A percentile compares a stretch with the other conserved stretches of the same genome.
phyloP scores from a whole-genome alignment of 768 basidiomycete species.

The Tulasnella calospora region DNA sequence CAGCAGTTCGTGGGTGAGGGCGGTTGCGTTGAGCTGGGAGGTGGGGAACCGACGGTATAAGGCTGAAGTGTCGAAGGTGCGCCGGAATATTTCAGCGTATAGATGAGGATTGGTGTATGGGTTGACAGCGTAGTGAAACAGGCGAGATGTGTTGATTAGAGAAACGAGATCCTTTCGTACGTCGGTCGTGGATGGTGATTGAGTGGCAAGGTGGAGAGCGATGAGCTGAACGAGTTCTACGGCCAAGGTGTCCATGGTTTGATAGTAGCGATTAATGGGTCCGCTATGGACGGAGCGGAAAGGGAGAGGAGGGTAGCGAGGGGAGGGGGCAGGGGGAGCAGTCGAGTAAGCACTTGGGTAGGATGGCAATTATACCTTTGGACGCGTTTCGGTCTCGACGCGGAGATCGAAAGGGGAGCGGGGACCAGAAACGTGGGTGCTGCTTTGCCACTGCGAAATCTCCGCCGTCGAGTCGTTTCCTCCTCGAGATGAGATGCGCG shows the following conservation, averaged over 20 bases:
- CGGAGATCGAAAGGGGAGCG: slow-evolving; percentile 6
- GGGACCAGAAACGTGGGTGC: background rate
- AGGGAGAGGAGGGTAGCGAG: background rate
- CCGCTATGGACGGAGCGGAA: background rate
- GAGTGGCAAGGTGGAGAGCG: slow-evolving; percentile 22
- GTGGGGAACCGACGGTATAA: slow-evolving; percentile 22
- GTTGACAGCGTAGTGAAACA: slow-evolving; percentile 14
- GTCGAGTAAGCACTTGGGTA: background rate
- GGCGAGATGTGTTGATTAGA: slow-evolving; percentile 3
- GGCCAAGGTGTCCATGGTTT: slow-evolving; percentile 7
- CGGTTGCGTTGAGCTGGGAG: background rate
- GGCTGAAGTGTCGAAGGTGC: slow-evolving; percentile 27
- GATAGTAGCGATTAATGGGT: background rate
- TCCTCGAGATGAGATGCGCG: slow-evolving; percentile 2
- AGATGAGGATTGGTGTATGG: slow-evolving; percentile 12
- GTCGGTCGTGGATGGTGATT: slow-evolving; percentile 3
- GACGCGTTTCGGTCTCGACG: background rate
- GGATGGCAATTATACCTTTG: background rate
- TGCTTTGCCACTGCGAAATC: background rate
- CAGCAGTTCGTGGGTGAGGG: slow-evolving; percentile 22
- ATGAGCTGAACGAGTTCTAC: slow-evolving; percentile 26
- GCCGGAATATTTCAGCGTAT: slow-evolving; percentile 26
- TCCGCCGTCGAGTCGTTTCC: background rate
- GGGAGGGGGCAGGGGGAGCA: background rate
- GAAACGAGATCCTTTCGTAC: slow-evolving; percentile 19